These are phyloP conservation scores for Apiotrichum sp. DNA, from an alignment of 1,284 basidiomycete species.

Conservation along the genomic window DNA sequence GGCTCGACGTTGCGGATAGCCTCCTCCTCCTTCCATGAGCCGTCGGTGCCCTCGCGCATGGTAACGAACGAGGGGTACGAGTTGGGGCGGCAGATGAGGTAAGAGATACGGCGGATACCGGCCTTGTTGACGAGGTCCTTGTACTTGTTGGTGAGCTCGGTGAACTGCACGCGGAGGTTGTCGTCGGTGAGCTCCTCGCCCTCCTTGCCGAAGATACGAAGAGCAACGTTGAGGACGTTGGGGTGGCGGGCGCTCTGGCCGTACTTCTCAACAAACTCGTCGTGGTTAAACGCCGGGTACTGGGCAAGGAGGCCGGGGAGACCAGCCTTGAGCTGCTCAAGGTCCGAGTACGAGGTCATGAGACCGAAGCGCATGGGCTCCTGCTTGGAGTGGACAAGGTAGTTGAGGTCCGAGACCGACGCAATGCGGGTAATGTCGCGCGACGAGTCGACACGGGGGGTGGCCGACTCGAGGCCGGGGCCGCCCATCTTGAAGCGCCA, in stretches of 20 bases:
- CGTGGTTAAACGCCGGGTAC: constrained; percentile 57
- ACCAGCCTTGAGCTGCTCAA: constrained; percentile 64
- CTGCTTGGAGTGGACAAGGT: constrained; percentile 72
- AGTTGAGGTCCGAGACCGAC: constrained; percentile 88
- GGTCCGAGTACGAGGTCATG: constrained; percentile 78
- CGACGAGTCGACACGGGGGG: constrained; percentile 61
- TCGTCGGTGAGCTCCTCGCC: constrained; percentile 62
- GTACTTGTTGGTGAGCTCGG: constrained; percentile 67
- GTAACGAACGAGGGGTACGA: constrained; percentile 96
- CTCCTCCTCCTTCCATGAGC: constrained; percentile 85
- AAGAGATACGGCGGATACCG: constrained; percentile 85
- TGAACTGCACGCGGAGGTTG: constrained; percentile 70
- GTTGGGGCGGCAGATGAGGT: constrained; percentile 83
- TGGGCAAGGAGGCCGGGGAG: constrained; percentile 63
- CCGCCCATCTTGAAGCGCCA: constrained; percentile 89
- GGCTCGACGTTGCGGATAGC: constrained; percentile 98
- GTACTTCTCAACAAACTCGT: constrained; percentile 68
- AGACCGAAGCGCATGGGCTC: constrained; percentile 83
- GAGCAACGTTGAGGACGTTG: constrained; percentile 88
- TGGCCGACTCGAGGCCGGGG: constrained; percentile 73
- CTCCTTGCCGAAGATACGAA: constrained; percentile 67
- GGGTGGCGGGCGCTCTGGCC: constrained; percentile 66
- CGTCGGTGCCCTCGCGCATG: constrained; percentile 61
- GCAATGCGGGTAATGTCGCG: constrained; percentile 57
- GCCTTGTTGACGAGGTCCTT: constrained; percentile 60